Evolutionary conservation across 306 rosid genomes (phyloP), one percentile per base, ranked within the genome.

Genomic region (Acmispon strigosus): DNA sequence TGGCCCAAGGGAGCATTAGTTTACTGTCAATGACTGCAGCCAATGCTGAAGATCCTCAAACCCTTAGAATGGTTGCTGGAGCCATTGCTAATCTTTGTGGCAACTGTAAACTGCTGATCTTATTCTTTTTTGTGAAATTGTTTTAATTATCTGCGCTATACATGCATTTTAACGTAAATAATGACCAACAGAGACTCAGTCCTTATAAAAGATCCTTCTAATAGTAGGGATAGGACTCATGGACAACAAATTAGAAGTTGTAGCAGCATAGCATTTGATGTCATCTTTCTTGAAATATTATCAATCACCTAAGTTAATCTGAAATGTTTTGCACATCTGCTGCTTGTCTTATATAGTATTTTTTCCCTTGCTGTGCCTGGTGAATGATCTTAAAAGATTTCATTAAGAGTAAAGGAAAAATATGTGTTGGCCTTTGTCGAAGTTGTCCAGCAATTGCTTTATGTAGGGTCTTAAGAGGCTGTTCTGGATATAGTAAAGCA

Each of bases 81-180:
- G 99, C 99, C 49, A 84, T 95, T 16, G 99, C 97, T 73, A 95
- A 95, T 77, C 96, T 95, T 64, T 95, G 97, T 32, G 99, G 99
- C 74, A 95, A 95, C 60, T 97, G 99, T 95, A 85, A 83, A 75
- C 29, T 52, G 15, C 63, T 77, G 64, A 71, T 61, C 79, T 76
- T 61, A 60, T 50, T 68, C 58, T 63, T 22, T 58, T 58, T 16
- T 29, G 19, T 29, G 19, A 71, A 43, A 8, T 50, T 81, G 65
- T 70, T 48, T 70, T 43, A 15, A 18, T 41, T 51, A 20, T 34
- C 55, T 64, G 50, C 43, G 1, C 6, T 71, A 19, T 32, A 14
- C 50, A 70, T 51, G 45, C 19, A 61, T 51, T 54, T 64, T 63
- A 39, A n/a, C 19, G 19, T 70, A 41, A 52, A 42, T 73, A 41